Conservation (phyloP, 805 yeast species). For the Ogataea trehaloabstinens region DNA sequence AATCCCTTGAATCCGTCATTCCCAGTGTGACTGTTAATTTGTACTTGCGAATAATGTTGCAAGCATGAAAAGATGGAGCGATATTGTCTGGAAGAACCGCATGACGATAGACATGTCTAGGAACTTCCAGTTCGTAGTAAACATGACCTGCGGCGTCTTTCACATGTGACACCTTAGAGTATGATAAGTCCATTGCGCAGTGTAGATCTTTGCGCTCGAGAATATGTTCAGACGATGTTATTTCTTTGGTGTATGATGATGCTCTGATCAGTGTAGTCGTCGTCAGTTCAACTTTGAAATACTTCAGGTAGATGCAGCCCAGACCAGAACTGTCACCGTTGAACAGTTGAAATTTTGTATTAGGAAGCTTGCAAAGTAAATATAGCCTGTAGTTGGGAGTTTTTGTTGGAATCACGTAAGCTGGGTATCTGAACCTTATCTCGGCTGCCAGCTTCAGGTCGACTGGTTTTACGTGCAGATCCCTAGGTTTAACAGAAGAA, state of each 20-base stretch:
- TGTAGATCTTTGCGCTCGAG: conserved; percentile 20
- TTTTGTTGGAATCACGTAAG: conserved; percentile 44
- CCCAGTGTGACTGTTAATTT: conserved; percentile 34
- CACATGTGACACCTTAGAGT: conserved; percentile 29
- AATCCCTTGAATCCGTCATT: conserved; percentile 19
- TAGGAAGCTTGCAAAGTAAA: conserved; percentile 20
- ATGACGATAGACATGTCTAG: conserved; percentile 36
- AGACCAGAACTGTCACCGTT: conserved; percentile 46
- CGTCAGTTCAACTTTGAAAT: conserved; percentile 33
- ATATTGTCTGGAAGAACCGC: conserved; percentile 46
- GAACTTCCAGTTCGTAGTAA: conserved; percentile 44
- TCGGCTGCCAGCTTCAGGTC: conserved; percentile 46
- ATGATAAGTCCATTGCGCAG: conserved; percentile 38
- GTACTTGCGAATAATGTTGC: conserved; percentile 53
- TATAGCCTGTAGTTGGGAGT: conserved; percentile 26
- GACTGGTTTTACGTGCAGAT: conserved; percentile 28
- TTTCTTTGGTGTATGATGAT: conserved; percentile 18
- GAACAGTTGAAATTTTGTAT: conserved; percentile 29
- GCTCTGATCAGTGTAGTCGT: conserved; percentile 29
- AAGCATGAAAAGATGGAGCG: conserved; percentile 54
- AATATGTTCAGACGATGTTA: conserved; percentile 18
- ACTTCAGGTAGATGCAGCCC: conserved; percentile 43
- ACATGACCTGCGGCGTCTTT: conserved; percentile 13
- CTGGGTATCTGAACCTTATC: conserved; percentile 46
- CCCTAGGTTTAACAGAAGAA: conserved; percentile 12